Evolutionary conservation across 768 basidiomycete species (phyloP), one percentile per base, ranked within the genome.

Genomic region (Gyrodon lividus): DNA sequence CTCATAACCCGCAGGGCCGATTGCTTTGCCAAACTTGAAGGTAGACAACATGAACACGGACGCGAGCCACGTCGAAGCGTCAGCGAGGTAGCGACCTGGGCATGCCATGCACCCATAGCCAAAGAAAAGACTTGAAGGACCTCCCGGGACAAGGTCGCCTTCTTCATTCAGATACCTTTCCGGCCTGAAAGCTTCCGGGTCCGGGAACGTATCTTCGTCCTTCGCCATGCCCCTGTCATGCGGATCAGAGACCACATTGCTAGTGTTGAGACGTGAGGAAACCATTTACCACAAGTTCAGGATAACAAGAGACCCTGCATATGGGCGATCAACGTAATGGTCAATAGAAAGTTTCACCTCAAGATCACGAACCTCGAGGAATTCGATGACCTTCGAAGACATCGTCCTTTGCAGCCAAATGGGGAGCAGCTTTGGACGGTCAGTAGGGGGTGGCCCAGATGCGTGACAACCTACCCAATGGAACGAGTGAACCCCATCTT

Each of bases 371-470:
- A 55, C 81, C 82, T 50, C 74, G 73, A 5, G 82, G 82, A 49
- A 84, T 84, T 2, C 76, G 61, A 37, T 75, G 76, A 12, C 73
- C 72, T 31, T 71, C 63, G 47, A 76, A 78, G 14, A 69, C 43
- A 35, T 77, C 75, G 47, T 76, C 74, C 35, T 68, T 60, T 0
- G 70, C 72, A 2, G 62, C 40, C 34, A 46, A 46, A 43, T 69
- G 72, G 13, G 71, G 65, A 17, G 70, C 30, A 16, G 56, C 70
- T 64, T 19, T 30, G 22, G 12, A 24, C 4, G 10, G 57, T 26
- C 12, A 33, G 20, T 5, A 31, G 33, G 12, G 30, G 23, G 1
- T 12, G 12, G 22, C n/a, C 19, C 3, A 6, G 14, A 16, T 23
- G n/a, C 16, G 20, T 24, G 39, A 28, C 13, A 33, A 46, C 57